Evolutionary conservation across 2,329 filamentous ascomycete genomes (phyloP).

Genomic region (Hymenoscyphus occultus): DNA sequence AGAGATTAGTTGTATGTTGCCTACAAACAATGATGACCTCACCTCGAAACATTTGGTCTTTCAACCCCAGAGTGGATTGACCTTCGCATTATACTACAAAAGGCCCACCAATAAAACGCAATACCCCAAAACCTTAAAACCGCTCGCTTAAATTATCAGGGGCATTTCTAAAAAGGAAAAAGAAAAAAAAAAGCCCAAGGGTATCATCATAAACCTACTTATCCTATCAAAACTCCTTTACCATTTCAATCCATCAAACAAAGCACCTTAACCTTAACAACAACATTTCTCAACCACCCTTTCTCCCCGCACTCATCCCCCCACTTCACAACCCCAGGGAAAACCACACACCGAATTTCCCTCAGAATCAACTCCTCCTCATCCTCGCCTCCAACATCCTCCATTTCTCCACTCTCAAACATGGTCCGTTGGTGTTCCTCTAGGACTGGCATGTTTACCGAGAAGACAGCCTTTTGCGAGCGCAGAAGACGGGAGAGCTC

Average conservation of each 20-base stretch:
- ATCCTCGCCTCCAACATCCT: conserved; percentile 61
- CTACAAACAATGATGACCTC: too few species aligned
- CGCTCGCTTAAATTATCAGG: neutral
- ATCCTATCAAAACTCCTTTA: neutral
- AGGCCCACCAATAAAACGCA: neutral
- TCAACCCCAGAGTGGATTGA: too few species aligned
- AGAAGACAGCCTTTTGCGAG: conserved; percentile 58
- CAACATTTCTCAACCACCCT: conserved; percentile 59
- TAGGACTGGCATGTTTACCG: conserved; percentile 52
- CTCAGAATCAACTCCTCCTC: conserved; percentile 52
- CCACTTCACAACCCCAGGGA: conserved; percentile 61
- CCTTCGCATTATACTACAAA: too few species aligned
- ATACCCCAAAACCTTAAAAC: neutral
- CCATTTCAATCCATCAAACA: conserved; percentile 40
- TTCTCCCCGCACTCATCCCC: conserved; percentile 64
- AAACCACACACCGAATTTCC: conserved; percentile 60
- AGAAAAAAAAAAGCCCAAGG: neutral
- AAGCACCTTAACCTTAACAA: conserved; percentile 64
- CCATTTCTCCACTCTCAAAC: conserved; percentile 61
- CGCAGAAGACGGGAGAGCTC: conserved; percentile 55
- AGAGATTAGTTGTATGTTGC: too few species aligned
- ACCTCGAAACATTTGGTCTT: too few species aligned
- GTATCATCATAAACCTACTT: neutral
- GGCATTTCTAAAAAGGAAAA: neutral
- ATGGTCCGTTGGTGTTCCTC: conserved; percentile 49